Conservation (phyloP, 768 basidiomycete species). For the Gloeopeniophorella convolvens region DNA sequence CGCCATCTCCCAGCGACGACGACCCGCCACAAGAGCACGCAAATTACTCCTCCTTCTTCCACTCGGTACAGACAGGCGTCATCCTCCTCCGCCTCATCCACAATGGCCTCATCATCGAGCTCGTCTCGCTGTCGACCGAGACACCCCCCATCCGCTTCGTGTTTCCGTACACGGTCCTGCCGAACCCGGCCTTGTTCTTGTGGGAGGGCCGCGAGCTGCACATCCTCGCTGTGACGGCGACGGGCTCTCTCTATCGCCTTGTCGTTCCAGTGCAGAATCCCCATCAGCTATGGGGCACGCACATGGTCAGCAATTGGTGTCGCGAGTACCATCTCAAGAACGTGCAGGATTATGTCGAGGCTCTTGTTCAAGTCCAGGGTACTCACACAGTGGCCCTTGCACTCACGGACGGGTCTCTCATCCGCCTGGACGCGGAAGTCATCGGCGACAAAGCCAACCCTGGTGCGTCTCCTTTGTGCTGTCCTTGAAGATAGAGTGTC, state of each 20-base stretch:
- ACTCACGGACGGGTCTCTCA: constrained; percentile 52
- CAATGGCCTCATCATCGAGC: constrained; percentile 65
- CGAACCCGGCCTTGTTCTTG: constrained; percentile 58
- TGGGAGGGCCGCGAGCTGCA: constrained; percentile 47
- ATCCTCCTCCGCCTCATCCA: constrained; percentile 72
- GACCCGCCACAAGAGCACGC: constrained; percentile 68
- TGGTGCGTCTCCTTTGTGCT: constrained; percentile 39
- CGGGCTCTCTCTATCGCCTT: constrained; percentile 69
- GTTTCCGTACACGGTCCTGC: constrained; percentile 63
- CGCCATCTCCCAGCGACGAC: constrained; percentile 32
- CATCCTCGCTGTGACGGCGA: constrained; percentile 58
- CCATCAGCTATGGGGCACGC: constrained; percentile 18
- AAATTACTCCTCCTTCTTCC: constrained; percentile 50
- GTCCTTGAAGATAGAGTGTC: background rate
- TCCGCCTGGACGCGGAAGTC: constrained; percentile 63
- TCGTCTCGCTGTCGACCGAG: constrained; percentile 63
- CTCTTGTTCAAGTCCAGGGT: constrained; percentile 52
- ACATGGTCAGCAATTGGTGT: constrained; percentile 46
- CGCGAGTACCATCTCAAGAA: constrained; percentile 61
- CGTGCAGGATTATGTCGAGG: constrained; percentile 35
- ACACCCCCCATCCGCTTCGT: constrained; percentile 67
- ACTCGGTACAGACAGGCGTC: constrained; percentile 52
- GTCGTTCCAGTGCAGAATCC: constrained; percentile 48
- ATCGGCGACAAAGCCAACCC: constrained; percentile 47
- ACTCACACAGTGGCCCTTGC: constrained; percentile 59